phyloP scores from a whole-genome alignment of 2,329 filamentous ascomycete genomes.

The Curvularia hawaiiensis region DNA sequence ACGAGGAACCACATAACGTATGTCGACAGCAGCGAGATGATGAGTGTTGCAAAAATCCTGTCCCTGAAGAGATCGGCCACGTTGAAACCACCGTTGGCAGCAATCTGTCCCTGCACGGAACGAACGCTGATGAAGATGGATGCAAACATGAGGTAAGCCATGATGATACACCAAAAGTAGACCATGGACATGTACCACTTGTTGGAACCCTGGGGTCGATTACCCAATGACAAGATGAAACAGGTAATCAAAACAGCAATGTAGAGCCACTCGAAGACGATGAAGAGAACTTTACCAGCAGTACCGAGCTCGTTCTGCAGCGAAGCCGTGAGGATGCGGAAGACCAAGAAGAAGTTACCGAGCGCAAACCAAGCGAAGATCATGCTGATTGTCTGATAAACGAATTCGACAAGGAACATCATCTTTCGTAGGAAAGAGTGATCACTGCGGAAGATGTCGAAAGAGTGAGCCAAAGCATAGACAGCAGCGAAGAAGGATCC shows the following conservation, averaged over 20 bases:
- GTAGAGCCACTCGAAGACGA: slow-evolving; percentile 96
- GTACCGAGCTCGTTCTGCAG: slow-evolving; percentile 78
- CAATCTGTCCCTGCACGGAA: slow-evolving; percentile 76
- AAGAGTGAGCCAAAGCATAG: slow-evolving; percentile 93
- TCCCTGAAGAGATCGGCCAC: slow-evolving; percentile 81
- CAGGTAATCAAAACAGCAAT: slow-evolving; percentile 90
- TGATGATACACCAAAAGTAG: slow-evolving; percentile 96
- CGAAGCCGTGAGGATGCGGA: slow-evolving; percentile 92
- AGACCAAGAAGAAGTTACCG: slow-evolving; percentile 98
- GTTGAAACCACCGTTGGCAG: slow-evolving; percentile 66
- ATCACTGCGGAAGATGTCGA: slow-evolving; percentile 92
- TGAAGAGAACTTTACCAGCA: slow-evolving; percentile 78
- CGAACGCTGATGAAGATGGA: slow-evolving; percentile 92
- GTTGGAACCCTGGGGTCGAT: slow-evolving; percentile 91
- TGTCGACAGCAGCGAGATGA: slow-evolving; percentile 89
- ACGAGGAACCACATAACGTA: slow-evolving; percentile 92
- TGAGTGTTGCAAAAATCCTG: slow-evolving; percentile 87
- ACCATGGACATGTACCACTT: slow-evolving; percentile 96
- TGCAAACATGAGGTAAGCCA: slow-evolving; percentile 91
- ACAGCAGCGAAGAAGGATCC: slow-evolving; percentile 98
- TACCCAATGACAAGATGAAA: slow-evolving; percentile 93
- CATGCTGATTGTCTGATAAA: slow-evolving; percentile 95
- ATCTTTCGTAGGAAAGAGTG: slow-evolving; percentile 87
- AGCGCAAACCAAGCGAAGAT: slow-evolving; percentile 99
- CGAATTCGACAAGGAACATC: slow-evolving; percentile 89